Base-by-base conservation (phyloP, 106 monocot species). In the Xerophyta viscosa region DNA sequence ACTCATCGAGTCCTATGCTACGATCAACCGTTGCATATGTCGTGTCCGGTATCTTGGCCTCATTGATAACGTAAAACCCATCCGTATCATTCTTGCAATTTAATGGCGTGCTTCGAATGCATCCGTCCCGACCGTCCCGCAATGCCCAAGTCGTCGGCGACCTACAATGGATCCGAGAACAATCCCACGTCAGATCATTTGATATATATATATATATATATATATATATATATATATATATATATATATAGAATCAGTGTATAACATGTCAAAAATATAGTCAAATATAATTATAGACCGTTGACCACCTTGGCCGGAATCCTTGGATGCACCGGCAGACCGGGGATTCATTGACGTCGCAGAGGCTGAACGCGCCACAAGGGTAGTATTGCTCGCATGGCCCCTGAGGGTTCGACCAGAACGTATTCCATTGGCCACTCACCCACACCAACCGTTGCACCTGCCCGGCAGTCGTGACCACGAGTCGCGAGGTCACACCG, bases 31-130 rank as follows among this genome's bases (percentile, higher is more conserved):
- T 50, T 8, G 41, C 20, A n/a, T n/a, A 24, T 11, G 41, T 41
- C 2, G 29, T 43, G 31, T 64, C 64, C 31, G 64, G 64, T 43
- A 64, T 12, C 54, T 54, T 54, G 8, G 31, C n/a, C 19, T 29
- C 41, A 7, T 2, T 28, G 7, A 64, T 27, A 0, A 0, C 17
- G 3, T 27, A 5, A 25, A 64, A 64, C 27, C 64, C 52, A 29
- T 52, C 64, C 8, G 21, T 41, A 3, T 27, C 25, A n/a, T 50
- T 50, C 50, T 27, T 24, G 50, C 50, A 50, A n/a, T 50, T 27
- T 11, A 50, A 8, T 27, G 3, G 14, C 12, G 50, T 27, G 13
- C 21, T 50, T 27, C 50, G 17, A 8, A 50, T 21, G 8, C 50
- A 50, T 12, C 50, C 50, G n/a, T n/a, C n/a, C n/a, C n/a, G n/a